phyloP scores from a whole-genome alignment of 495 filamentous ascomycete species.

The Penicillium manginii region DNA sequence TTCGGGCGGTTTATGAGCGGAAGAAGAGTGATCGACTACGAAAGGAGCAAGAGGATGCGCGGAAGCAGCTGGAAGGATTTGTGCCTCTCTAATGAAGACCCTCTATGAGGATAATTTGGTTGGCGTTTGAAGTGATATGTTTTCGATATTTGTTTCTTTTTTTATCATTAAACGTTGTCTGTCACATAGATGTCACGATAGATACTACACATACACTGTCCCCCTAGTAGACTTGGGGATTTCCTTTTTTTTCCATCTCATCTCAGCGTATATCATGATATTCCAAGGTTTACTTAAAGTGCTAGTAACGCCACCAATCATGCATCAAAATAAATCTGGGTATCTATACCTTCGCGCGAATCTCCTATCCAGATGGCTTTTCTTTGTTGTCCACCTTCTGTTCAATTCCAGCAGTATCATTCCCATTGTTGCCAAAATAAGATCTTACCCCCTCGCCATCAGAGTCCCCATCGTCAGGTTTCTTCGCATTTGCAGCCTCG shows the following conservation, averaged over 20 bases:
- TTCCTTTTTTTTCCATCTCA: not conserved
- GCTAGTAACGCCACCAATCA: not conserved
- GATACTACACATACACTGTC: not conserved
- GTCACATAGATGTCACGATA: not conserved
- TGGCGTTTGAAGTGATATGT: not conserved
- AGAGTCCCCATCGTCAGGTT: slow-evolving; percentile 23
- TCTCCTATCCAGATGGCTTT: not conserved
- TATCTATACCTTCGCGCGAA: not conserved
- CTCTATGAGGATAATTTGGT: not conserved
- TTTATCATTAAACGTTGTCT: not conserved
- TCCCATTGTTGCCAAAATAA: slow-evolving; percentile 25
- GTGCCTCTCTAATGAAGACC: slow-evolving; percentile 33
- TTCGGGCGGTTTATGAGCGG: slow-evolving; percentile 91
- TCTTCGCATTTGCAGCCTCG: slow-evolving; percentile 13
- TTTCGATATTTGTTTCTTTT: not conserved
- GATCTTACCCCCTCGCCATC: slow-evolving; percentile 40
- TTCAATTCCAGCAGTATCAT: not conserved
- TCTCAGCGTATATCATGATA: not conserved
- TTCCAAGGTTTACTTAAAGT: not conserved
- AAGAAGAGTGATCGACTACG: slow-evolving; percentile 73
- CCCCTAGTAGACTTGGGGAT: not conserved
- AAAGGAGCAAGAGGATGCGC: slow-evolving; percentile 54
- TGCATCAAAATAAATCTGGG: not conserved
- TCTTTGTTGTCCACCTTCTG: not conserved
- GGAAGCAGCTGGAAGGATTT: slow-evolving; percentile 46